These are phyloP conservation scores for Ajuga chamaepitys DNA, from an alignment of 257 asterid species.

Conservation along the genomic window DNA sequence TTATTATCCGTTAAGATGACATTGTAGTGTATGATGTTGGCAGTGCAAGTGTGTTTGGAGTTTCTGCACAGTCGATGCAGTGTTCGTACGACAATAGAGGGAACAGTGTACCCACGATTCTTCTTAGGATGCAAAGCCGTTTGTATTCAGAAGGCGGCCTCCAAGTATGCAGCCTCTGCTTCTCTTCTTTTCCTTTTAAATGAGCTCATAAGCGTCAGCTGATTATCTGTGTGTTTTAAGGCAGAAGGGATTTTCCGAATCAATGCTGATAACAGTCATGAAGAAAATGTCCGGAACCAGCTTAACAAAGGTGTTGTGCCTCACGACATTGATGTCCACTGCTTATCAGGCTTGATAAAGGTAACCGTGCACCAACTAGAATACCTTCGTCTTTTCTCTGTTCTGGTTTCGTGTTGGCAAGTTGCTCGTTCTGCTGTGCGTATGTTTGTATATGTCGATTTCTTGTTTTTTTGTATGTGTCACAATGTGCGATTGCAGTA, in stretches of 20 bases:
- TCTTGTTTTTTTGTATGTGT: too few relatives aligned
- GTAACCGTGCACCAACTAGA: conserved; percentile 24
- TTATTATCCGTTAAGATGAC: too few relatives aligned
- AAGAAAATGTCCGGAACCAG: conserved; percentile 53
- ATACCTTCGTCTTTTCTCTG: too few relatives aligned
- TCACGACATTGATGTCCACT: conserved; percentile 70
- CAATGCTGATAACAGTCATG: conserved; percentile 67
- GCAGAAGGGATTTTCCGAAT: conserved; percentile 90
- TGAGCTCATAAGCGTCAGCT: background rate
- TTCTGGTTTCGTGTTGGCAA: too few relatives aligned
- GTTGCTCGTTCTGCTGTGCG: too few relatives aligned
- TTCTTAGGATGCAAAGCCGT: conserved; percentile 65
- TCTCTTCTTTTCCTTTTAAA: background rate
- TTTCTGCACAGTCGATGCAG: conserved; percentile 84
- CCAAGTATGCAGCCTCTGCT: conserved; percentile 24
- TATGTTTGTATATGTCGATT: too few relatives aligned
- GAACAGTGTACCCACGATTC: conserved; percentile 74
- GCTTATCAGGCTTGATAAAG: conserved; percentile 91
- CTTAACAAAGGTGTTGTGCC: conserved; percentile 65
- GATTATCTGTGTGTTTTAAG: conserved; percentile 23
- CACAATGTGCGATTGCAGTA: too few relatives aligned
- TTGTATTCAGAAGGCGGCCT: conserved; percentile 75
- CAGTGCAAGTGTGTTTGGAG: conserved; percentile 83
- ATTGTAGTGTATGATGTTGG: background rate
- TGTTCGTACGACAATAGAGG: conserved; percentile 71